Conservation (phyloP, 768 basidiomycete genomes). For the Asterophora lycoperdoides region DNA sequence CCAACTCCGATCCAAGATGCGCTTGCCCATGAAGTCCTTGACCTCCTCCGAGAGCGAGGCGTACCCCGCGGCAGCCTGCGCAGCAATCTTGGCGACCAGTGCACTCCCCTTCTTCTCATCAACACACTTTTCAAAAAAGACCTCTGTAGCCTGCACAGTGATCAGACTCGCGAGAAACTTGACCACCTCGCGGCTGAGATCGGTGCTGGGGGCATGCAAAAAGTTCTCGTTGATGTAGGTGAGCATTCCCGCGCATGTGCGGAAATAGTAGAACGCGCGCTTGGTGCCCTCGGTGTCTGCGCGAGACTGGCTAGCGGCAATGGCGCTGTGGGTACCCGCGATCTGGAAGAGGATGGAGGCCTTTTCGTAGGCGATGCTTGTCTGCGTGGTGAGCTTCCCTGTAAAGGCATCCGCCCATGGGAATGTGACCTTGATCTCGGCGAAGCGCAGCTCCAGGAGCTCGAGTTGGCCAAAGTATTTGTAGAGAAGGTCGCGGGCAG, state of each 20-base stretch:
- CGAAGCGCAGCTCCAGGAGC: slow-evolving; percentile 92
- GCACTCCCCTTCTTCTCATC: slow-evolving; percentile 84
- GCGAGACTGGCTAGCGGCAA: slow-evolving; percentile 81
- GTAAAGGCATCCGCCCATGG: slow-evolving; percentile 98
- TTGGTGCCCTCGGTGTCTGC: slow-evolving; percentile 90
- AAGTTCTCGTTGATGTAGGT: slow-evolving; percentile 99
- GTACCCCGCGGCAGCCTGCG: slow-evolving; percentile 82
- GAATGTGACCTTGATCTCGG: slow-evolving; percentile 94
- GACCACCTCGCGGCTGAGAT: slow-evolving; percentile 90
- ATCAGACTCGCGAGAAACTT: slow-evolving; percentile 88
- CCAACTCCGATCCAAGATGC: slow-evolving; percentile 95
- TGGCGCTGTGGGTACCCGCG: slow-evolving; percentile 87
- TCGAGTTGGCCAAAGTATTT: slow-evolving; percentile 99
- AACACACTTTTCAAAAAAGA: slow-evolving; percentile 93
- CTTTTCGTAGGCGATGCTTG: slow-evolving; percentile 97
- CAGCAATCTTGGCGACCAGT: slow-evolving; percentile 78
- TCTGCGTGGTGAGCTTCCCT: slow-evolving; percentile 87
- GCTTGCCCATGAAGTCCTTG: slow-evolving; percentile 96
- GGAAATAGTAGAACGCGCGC: slow-evolving; percentile 88
- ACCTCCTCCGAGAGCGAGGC: slow-evolving; percentile 81
- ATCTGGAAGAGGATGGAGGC: slow-evolving; percentile 97
- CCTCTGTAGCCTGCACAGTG: slow-evolving; percentile 90
- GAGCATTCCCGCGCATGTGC: slow-evolving; percentile 91
- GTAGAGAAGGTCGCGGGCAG: slow-evolving; percentile 94
- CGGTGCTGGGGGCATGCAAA: slow-evolving; percentile 93